Base-by-base conservation (phyloP, 1,284 basidiomycete genomes). In the Cryptococcus sp. region DNA sequence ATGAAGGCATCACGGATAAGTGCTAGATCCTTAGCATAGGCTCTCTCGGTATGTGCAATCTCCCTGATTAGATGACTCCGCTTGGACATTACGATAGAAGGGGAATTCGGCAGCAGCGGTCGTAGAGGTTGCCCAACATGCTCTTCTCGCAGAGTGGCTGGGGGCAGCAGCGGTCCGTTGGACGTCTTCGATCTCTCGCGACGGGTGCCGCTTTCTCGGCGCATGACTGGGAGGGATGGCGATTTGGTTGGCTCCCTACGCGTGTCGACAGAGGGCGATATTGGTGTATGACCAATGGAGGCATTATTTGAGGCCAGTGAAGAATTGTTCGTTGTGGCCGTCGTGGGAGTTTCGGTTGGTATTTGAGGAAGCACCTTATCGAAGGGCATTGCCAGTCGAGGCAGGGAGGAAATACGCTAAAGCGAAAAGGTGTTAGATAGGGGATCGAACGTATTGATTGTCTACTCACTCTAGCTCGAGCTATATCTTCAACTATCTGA, bases 1-100 rank as follows among this genome's bases (percentile, higher is more conserved):
- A 93, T 85, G 73, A 93, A 91, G 26, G 94, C 84, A 65, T 93
- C 89, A 47, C 88, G 83, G 53, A 96, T 85, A 50, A 96, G 81
- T 3, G 87, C 87, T 20, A 97, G 82, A 80, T 97, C 93, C 11
- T 85, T 87, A 1, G 93, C 90, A 76, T 95, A 95, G 0, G 89
- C 86, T 26, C 88, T 82, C 73, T 97, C 93, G 20, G 91, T 93
- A 13, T 85, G 84, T 45, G 91, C 83, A 22, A 94, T 81, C 70
- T 97, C 93, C 48, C 87, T 84, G 38, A 97, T 80, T 1, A 92
- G 88, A 71, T 95, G 89, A 23, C 86, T 83, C 25, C 93, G 85
- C 78, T 92, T 94, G 19, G 89, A 79, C 39, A 81, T 69, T 55
- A 46, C 48, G 20, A 64, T 57, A 3, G 60, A 56, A 11, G 54